Conservation (phyloP, 257 asterid species). For the Solanum clarkiae region DNA sequence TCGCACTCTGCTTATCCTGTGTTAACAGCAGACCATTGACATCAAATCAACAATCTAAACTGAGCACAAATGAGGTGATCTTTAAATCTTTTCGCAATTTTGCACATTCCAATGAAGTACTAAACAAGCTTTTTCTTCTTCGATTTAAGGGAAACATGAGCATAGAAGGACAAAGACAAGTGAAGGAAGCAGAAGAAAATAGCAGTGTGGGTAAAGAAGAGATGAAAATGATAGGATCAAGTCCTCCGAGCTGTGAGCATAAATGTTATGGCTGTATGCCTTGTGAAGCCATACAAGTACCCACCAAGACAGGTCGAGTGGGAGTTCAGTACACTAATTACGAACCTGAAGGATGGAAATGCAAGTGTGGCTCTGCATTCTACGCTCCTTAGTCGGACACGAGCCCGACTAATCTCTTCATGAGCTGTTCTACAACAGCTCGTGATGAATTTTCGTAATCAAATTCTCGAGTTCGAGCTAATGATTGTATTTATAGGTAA, state of each 20-base stretch:
- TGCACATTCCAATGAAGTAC: neutral
- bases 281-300: constrained; percentile 81
- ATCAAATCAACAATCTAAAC: constrained; percentile 7
- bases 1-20: constrained; percentile 19
- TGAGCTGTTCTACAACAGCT: neutral
- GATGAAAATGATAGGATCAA: constrained; percentile 47
- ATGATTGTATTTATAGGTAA: neutral
- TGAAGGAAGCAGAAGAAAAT: neutral
- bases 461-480: neutral
- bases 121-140: neutral
- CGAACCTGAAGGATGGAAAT: constrained; percentile 94
- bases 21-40: constrained; percentile 25
- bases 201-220: constrained; percentile 3
- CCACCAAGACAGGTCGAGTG: constrained; percentile 29
- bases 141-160: neutral
- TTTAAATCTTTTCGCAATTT: neutral
- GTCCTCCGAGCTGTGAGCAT: constrained; percentile 74
- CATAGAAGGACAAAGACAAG: neutral
- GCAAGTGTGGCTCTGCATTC: constrained; percentile 82
- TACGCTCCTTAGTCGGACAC: constrained; percentile 34
- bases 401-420: neutral
- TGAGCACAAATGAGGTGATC: constrained; percentile 19
- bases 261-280: constrained; percentile 85
- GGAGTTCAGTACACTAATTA: constrained; percentile 70
- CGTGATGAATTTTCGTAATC: neutral